Evolutionary conservation across 2,329 filamentous ascomycete genomes (phyloP), one percentile per base, ranked within the genome.

Genomic region (Catunica adiposa): DNA sequence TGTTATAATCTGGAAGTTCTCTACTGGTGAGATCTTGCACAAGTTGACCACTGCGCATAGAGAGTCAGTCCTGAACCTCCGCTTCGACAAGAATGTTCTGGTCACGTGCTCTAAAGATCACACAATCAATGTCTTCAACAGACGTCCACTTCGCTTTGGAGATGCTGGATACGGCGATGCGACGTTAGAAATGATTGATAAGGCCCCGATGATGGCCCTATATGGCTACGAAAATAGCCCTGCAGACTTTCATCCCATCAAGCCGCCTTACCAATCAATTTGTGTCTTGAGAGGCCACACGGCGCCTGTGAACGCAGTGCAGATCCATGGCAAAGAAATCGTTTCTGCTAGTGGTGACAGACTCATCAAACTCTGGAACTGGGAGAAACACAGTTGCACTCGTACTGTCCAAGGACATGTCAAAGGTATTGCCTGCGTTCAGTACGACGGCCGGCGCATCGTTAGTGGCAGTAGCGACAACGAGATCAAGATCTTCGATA

Each of bases 61-160:
- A 29, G 92, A 98, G 67, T 95, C 90, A 0, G 89, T 98, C 0
- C 73, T 98, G 15, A 97, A 97, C 64, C 80, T 98, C 56, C 80
- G 86, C 59, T 98, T 97, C 62, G 89, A 97, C 65, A 83, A 87
- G 61, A 80, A 87, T 7, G 94, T 94, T 60, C 75, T 98, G 3
- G 88, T 97, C 11, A 98, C 92, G 0, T 97, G 92, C 64, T 97
- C 90, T 51, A 98, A 98, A 67, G 92, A 98, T 68, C 94, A 89
- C 67, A 84, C 84, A 0, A 95, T 98, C 73, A 96, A 96, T 68
- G 82, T 98, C 17, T 98, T 94, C 78, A 97, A 90, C 66, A 82
- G 92, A 3, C 76, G 73, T 17, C 73, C 80, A 17, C 71, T 95
- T n/a, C 70, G 71, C 31, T 72, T 75, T 46, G 78, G 78, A 22